Percentiles rank a stretch among this genome's conserved stretches.
phyloP scores from a whole-genome alignment of 768 basidiomycete species.

The Mycena rebaudengoi region DNA sequence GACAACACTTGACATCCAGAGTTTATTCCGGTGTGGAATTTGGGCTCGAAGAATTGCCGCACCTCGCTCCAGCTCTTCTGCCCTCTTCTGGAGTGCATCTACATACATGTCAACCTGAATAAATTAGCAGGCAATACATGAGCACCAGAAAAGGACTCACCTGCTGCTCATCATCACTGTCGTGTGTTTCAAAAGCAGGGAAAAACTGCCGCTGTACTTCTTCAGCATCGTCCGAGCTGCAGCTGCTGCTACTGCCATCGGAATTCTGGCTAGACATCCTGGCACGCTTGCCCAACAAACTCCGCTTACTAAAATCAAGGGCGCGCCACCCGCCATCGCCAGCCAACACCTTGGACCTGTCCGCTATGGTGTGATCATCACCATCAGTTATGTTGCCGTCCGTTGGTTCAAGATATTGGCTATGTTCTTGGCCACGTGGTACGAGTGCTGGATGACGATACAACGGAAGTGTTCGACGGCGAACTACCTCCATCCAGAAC shows the following conservation, averaged over 20 bases:
- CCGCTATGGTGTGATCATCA: no score
- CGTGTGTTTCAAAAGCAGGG: neutral
- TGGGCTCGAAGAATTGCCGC: conserved; percentile 2
- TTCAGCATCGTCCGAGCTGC: neutral
- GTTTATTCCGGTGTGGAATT: neutral
- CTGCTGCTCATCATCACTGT: neutral
- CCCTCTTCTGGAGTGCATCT: neutral
- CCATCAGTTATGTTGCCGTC: no score
- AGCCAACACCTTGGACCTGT: no score
- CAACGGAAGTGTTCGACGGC: no score
- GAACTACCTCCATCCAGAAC: no score
- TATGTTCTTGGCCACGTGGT: neutral
- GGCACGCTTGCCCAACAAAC: no score
- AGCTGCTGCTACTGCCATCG: no score
- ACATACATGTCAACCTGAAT: neutral
- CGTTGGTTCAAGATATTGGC: no score
- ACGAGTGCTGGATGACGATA: no score
- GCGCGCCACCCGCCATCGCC: no score
- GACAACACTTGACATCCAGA: neutral
- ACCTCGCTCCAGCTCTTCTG: neutral
- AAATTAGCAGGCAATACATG: neutral
- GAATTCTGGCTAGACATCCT: neutral
- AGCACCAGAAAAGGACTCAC: neutral
- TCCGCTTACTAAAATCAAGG: no score
- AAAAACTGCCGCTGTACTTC: neutral